Evolutionary conservation across 106 monocot genomes (phyloP).

Genomic region (Chionographis japonica): DNA sequence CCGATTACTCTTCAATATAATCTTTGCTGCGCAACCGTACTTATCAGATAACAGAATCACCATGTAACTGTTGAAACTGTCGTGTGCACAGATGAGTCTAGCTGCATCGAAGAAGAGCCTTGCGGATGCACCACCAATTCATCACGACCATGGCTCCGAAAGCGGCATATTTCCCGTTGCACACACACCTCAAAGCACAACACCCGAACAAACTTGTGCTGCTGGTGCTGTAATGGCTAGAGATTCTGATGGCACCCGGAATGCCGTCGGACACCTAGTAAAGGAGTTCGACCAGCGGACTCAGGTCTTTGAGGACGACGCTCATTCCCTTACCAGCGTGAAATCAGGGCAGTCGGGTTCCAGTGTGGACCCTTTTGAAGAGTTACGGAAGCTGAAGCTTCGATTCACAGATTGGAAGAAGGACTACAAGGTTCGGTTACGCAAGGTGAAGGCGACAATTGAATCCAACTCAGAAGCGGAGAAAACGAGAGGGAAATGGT

Average conservation of each 20-base stretch:
- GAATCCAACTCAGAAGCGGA: conserved; percentile 11
- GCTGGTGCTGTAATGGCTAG: conserved; percentile 10
- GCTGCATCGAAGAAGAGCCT: conserved; percentile 68
- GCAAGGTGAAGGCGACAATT: conserved; percentile 58
- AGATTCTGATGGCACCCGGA: conserved; percentile 15
- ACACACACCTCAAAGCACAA: too few relatives aligned
- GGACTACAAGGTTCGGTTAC: conserved; percentile 63
- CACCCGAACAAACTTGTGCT: background rate
- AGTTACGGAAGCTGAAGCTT: conserved; percentile 63
- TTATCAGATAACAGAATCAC: background rate
- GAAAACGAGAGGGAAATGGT: conserved; percentile 8
- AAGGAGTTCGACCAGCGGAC: conserved; percentile 70
- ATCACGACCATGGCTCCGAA: conserved; percentile 45
- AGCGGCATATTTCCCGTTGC: conserved; percentile 28
- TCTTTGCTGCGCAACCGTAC: too few relatives aligned
- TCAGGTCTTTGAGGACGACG: conserved; percentile 62
- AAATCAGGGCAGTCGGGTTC: conserved; percentile 31
- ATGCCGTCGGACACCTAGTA: conserved; percentile 39
- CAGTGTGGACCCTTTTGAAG: conserved; percentile 43
- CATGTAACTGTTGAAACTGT: background rate
- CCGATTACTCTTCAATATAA: too few relatives aligned
- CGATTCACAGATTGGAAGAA: conserved; percentile 76
- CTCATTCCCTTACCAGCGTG: conserved; percentile 45
- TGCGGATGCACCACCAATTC: conserved; percentile 27
- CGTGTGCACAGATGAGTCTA: conserved; percentile 58